Evolutionary conservation across 1,284 basidiomycete genomes (phyloP), one percentile per base, ranked within the genome.

Genomic region (Cryptococcus sp.): DNA sequence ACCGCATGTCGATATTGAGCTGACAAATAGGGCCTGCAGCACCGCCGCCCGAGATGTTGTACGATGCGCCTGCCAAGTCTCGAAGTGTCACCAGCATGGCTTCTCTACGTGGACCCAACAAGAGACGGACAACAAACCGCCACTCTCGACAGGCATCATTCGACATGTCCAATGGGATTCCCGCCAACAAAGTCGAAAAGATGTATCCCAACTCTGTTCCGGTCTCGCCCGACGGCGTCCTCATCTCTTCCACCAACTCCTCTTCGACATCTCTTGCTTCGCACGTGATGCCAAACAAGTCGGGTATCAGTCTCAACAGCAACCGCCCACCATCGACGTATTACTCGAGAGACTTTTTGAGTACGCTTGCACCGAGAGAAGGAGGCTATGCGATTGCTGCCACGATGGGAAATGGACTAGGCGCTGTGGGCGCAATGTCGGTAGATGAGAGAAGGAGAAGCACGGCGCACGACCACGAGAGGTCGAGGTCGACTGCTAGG

Each of bases 351-450:
- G 70, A 72, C 44, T 63, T 71, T 43, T 41, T 72, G 14, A 58
- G 53, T 24, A 59, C 54, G n/a, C 52, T 72, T 2, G 69, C 65
- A 9, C 70, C 70, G 6, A 56, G 70, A 32, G 72, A 73, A 48
- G 72, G 72, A 19, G 72, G 72, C 9, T 73, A 73, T 55, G 72
- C 72, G 0, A 57, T 73, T 31, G 72, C 72, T 4, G 72, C 72
- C 5, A 54, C 58, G 50, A 59, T 72, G 50, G 63, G 58, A 24
- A 59, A 60, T 41, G 53, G 52, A 25, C 45, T 65, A 26, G 46
- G 57, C 35, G 50, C 55, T 6, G 45, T 43, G 5, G 58, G 56
- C 14, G 52, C 55, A 21, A 61, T 57, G 48, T 42, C 48, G 11
- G 57, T 56, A 4, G 60, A 63, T 36, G 62, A 67, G 33, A 54